A percentile compares a stretch with the other conserved stretches of the same genome.
phyloP scores from a whole-genome alignment of 2,329 filamentous ascomycete genomes.

The Geosmithia putterillii region DNA sequence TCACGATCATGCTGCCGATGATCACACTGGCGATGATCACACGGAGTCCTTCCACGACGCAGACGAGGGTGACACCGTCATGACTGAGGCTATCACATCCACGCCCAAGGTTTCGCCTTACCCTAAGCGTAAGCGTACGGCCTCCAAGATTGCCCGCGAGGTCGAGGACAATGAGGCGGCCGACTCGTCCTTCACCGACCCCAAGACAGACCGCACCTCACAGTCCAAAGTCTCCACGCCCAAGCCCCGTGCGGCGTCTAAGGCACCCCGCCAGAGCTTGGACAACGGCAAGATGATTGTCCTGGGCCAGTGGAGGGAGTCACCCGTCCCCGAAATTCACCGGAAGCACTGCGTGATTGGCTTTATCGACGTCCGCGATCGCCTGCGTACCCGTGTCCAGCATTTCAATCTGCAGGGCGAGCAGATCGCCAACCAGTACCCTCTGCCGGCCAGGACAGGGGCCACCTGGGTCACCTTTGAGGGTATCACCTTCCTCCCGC shows the following conservation, averaged over 20 bases:
- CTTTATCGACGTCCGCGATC: conserved; percentile 49
- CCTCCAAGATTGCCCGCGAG: conserved; percentile 7
- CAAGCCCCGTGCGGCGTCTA: conserved; percentile 1
- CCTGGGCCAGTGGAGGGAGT: conserved; percentile 50
- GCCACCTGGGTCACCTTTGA: conserved; percentile 55
- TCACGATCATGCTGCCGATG: conserved; percentile 26
- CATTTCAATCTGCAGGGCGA: conserved; percentile 34
- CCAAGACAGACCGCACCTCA: not conserved
- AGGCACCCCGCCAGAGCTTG: conserved; percentile 10
- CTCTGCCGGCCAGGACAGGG: conserved; percentile 44
- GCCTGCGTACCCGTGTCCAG: conserved; percentile 47
- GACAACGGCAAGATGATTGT: conserved; percentile 31
- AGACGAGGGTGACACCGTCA: conserved; percentile 30
- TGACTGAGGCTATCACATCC: conserved; percentile 28
- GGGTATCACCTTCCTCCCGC: conserved; percentile 43
- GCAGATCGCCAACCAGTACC: conserved; percentile 28
- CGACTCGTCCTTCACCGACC: not conserved
- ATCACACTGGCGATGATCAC: not conserved
- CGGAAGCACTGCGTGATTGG: conserved; percentile 48
- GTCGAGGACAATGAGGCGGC: not conserved
- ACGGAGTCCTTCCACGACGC: conserved; percentile 12
- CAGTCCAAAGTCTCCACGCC: not conserved
- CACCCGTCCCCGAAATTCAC: conserved; percentile 30
- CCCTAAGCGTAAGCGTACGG: conserved; percentile 43
- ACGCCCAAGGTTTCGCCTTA: conserved; percentile 26